A percentile compares a stretch with the other conserved stretches of the same genome.
Conservation (phyloP, 148 eudicot genomes). For the Vaccinium corymbosum region DNA sequence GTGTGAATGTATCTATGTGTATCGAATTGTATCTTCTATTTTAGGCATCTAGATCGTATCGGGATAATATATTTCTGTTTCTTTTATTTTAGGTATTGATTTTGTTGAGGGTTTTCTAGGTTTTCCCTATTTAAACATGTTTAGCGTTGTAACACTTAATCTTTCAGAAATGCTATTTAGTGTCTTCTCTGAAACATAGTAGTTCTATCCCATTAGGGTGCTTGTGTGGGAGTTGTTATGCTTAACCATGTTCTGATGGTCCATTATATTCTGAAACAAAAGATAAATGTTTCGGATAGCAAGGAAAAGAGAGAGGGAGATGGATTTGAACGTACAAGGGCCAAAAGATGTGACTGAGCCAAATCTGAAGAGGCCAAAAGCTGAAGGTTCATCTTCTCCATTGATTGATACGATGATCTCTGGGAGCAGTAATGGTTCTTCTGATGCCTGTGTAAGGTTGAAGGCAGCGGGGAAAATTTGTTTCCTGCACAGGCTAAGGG, state of each 20-base stretch:
- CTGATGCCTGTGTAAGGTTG: constrained; percentile 29
- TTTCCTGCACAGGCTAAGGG: constrained; percentile 30
- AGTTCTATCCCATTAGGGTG: constrained; percentile 84
- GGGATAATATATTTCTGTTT: no score
- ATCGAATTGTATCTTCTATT: no score
- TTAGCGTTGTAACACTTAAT: no score
- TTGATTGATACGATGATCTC: constrained; percentile 9
- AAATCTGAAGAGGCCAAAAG: constrained; percentile 52
- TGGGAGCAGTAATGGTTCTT: constrained; percentile 17
- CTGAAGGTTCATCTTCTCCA: constrained; percentile 37
- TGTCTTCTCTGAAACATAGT: neutral
- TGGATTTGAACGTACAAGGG: constrained; percentile 56
- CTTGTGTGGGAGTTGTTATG: constrained; percentile 59
- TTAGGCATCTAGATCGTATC: no score
- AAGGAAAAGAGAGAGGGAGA: constrained; percentile 63
- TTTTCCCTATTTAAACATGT: no score
- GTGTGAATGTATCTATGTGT: no score
- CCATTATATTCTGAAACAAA: constrained; percentile 23
- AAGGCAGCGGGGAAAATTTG: constrained; percentile 29
- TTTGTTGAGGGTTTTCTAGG: no score
- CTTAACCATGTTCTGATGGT: constrained; percentile 35
- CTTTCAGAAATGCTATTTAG: no score
- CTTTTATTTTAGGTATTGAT: no score
- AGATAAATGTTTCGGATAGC: constrained; percentile 25
- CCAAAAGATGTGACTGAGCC: constrained; percentile 41